Percentiles rank a stretch among this genome's conserved stretches.
Evolutionary conservation across 2,329 filamentous ascomycete genomes (phyloP).

Genomic region (Byssoonygena ceratinophila): DNA sequence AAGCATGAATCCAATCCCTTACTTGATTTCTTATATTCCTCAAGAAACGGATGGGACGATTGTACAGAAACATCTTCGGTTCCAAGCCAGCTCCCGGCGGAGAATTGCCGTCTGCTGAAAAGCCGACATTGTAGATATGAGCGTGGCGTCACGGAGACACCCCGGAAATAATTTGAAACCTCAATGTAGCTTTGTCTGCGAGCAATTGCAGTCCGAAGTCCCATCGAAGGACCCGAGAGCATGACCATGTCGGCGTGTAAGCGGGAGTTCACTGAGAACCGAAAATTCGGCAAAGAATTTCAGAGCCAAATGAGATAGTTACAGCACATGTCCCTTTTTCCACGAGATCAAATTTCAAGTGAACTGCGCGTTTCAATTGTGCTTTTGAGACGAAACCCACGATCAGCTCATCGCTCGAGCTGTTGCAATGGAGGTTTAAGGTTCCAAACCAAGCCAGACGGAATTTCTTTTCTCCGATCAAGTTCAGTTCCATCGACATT

Average conservation of each 20-base stretch:
- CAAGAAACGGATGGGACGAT: constrained; percentile 24
- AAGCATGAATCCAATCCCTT: constrained; percentile 20
- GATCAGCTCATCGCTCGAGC: not conserved
- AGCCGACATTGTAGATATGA: constrained; percentile 6
- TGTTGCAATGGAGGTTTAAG: too few relatives aligned
- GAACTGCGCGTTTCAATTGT: not conserved
- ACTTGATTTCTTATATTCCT: constrained; percentile 40
- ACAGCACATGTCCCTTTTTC: not conserved
- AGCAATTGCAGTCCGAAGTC: constrained; percentile 19
- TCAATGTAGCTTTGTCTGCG: constrained; percentile 28
- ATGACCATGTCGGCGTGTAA: constrained; percentile 20
- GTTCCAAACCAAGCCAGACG: too few relatives aligned
- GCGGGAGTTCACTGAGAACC: not conserved
- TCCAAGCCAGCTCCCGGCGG: constrained; percentile 12
- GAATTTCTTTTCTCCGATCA: not conserved
- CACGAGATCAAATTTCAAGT: not conserved
- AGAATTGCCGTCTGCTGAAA: constrained; percentile 3
- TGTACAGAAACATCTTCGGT: constrained; percentile 17
- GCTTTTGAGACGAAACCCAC: not conserved
- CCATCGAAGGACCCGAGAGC: not conserved
- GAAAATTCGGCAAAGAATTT: not conserved
- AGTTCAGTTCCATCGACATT: constrained; percentile 28
- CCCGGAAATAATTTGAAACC: constrained; percentile 30
- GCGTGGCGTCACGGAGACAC: constrained; percentile 12
- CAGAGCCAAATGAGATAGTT: not conserved